Percentiles rank a stretch among this genome's conserved stretches.
Conservation (phyloP, 352 stramenopile species). For the Phytophthora ramorum region DNA sequence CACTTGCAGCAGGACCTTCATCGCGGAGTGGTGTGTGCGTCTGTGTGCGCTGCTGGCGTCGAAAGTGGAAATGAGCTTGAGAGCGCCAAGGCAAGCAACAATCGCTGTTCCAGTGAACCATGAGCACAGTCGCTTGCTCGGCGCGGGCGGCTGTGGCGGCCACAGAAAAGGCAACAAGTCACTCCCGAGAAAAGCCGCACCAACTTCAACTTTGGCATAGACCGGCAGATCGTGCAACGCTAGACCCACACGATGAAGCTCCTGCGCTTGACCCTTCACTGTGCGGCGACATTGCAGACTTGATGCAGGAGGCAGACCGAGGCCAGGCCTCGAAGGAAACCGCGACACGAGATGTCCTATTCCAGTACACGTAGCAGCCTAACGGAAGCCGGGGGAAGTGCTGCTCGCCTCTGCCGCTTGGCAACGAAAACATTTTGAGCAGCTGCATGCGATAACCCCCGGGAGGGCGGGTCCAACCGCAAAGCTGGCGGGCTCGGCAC, state of each 20-base stretch:
- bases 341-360: not conserved
- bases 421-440: constrained; percentile 17
- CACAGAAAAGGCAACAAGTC: constrained; percentile 32
- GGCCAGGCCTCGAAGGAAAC: constrained; percentile 4
- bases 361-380: not conserved
- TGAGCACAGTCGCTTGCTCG: constrained; percentile 17
- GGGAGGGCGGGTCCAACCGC: not conserved
- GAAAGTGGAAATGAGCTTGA: constrained; percentile 28
- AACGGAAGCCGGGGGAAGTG: not conserved
- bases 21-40: constrained; percentile 11
- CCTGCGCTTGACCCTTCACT: constrained; percentile 1
- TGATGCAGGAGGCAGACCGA: not conserved
- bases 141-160: constrained; percentile 12
- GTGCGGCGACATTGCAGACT: no score
- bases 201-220: constrained; percentile 28
- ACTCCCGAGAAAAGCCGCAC: constrained; percentile 9
- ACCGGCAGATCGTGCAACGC: not conserved
- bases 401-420: constrained; percentile 14
- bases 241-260: no score
- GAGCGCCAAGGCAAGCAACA: not conserved
- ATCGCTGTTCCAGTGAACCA: constrained; percentile 1
- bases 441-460: constrained; percentile 19
- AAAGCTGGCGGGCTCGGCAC: constrained; percentile 8
- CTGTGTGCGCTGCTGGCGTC: constrained; percentile 19
- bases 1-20: constrained; percentile 35